These are phyloP conservation scores for Chalciporus piperatus DNA, from an alignment of 768 basidiomycete genomes.

Conservation along the genomic window DNA sequence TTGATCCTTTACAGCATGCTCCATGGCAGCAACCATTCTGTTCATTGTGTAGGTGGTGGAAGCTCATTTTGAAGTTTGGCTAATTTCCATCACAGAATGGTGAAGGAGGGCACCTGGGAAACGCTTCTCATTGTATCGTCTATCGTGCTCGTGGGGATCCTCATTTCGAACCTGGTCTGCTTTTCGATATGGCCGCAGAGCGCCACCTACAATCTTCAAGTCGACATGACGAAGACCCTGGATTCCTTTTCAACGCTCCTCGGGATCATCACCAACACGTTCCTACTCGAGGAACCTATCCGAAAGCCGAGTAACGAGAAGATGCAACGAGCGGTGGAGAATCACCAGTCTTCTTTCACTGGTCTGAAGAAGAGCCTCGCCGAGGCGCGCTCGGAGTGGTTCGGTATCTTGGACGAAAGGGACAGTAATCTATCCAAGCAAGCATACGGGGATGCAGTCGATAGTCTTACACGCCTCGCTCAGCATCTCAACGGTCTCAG, in stretches of 20 bases:
- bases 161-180: conserved; percentile 83
- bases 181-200: conserved; percentile 81
- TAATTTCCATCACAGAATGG: conserved; percentile 46
- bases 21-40: conserved; percentile 80
- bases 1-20: conserved; percentile 53
- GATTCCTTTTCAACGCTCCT: conserved; percentile 88
- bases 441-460: conserved; percentile 85
- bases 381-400: conserved; percentile 88
- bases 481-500: conserved; percentile 92
- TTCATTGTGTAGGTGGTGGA: conserved; percentile 65
- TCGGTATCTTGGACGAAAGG: conserved; percentile 29
- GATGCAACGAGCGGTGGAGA: conserved; percentile 76
- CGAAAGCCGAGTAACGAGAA: conserved; percentile 56
- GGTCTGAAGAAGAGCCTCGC: conserved; percentile 80
- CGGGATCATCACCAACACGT: conserved; percentile 75
- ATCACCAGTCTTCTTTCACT: conserved; percentile 88
- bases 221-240: conserved; percentile 79
- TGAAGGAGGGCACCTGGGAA: conserved; percentile 84
- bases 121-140: conserved; percentile 72
- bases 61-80: neutral
- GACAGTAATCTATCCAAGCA: conserved; percentile 35
- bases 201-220: conserved; percentile 79
- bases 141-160: conserved; percentile 73
- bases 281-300: conserved; percentile 73
- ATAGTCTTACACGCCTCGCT: conserved; percentile 82